These are phyloP conservation scores for Helotiales sp. DNA, from an alignment of 2,329 filamentous ascomycete genomes.

Conservation along the genomic window DNA sequence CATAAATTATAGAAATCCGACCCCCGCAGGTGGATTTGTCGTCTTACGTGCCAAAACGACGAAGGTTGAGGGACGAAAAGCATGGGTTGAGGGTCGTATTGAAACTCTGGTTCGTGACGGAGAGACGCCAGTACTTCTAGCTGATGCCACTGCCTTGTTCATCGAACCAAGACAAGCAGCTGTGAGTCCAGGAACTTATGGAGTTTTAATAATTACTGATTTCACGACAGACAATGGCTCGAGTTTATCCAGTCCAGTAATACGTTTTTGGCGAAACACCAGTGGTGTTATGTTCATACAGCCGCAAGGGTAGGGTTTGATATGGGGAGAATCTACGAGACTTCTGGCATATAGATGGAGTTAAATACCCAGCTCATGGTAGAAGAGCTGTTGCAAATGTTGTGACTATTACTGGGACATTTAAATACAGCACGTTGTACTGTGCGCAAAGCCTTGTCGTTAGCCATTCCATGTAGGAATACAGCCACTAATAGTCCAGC, in stretches of 20 bases:
- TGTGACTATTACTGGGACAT: too few relatives aligned
- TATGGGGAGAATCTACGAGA: background rate
- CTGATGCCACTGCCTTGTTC: slow-evolving; percentile 83
- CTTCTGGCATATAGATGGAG: background rate
- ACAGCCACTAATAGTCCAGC: too few relatives aligned
- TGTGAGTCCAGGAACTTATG: slow-evolving; percentile 23
- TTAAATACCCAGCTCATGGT: background rate
- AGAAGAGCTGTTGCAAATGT: too few relatives aligned
- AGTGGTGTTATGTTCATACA: too few relatives aligned
- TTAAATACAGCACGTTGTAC: too few relatives aligned
- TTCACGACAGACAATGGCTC: slow-evolving; percentile 17
- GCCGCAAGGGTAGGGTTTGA: too few relatives aligned
- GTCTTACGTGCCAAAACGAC: slow-evolving; percentile 78
- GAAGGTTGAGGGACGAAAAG: slow-evolving; percentile 89
- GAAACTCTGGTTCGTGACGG: slow-evolving; percentile 71
- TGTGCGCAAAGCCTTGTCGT: too few relatives aligned
- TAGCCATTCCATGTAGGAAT: too few relatives aligned
- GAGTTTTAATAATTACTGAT: slow-evolving; percentile 1
- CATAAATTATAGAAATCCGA: slow-evolving; percentile 79
- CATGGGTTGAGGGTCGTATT: slow-evolving; percentile 86
- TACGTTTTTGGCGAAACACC: too few relatives aligned
- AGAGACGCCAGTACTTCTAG: slow-evolving; percentile 66
- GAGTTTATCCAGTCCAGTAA: slow-evolving; percentile 16
- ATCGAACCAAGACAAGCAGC: slow-evolving; percentile 83
- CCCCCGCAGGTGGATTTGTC: slow-evolving; percentile 71